Evolutionary conservation across 1,284 basidiomycete species (phyloP).

Genomic region (Golubevia sp.): DNA sequence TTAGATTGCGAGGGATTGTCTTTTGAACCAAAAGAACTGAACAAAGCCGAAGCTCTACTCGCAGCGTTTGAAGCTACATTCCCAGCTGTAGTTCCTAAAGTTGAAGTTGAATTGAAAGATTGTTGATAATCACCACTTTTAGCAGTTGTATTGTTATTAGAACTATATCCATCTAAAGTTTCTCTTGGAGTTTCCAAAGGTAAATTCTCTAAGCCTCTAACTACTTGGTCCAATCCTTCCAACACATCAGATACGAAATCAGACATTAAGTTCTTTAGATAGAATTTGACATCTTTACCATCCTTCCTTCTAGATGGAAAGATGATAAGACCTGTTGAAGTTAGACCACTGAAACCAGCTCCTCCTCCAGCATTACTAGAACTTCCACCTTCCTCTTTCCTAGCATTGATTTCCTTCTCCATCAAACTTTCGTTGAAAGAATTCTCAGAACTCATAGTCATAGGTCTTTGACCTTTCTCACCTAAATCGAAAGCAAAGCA

Average conservation of each 20-base stretch:
- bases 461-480: not conserved
- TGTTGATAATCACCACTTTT: no score
- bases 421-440: constrained; percentile 30
- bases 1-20: no score
- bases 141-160: not conserved
- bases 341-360: constrained; percentile 35
- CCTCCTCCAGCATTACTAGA: not conserved
- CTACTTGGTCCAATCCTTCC: constrained; percentile 40
- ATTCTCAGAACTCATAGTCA: no score
- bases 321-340: constrained; percentile 40
- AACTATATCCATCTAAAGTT: constrained; percentile 35
- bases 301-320: constrained; percentile 54
- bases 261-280: constrained; percentile 48
- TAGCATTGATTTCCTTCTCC: constrained; percentile 22
- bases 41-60: no score
- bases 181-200: constrained; percentile 56
- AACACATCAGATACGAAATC: constrained; percentile 43
- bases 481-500: constrained; percentile 51
- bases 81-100: no score
- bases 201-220: constrained; percentile 38
- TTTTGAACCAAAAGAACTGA: no score
- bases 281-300: constrained; percentile 53
- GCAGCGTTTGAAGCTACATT: no score
- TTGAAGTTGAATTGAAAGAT: no score
- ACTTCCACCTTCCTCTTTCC: constrained; percentile 8